phyloP scores from a whole-genome alignment of 495 filamentous ascomycete genomes.

The Podospora tetraspora region DNA sequence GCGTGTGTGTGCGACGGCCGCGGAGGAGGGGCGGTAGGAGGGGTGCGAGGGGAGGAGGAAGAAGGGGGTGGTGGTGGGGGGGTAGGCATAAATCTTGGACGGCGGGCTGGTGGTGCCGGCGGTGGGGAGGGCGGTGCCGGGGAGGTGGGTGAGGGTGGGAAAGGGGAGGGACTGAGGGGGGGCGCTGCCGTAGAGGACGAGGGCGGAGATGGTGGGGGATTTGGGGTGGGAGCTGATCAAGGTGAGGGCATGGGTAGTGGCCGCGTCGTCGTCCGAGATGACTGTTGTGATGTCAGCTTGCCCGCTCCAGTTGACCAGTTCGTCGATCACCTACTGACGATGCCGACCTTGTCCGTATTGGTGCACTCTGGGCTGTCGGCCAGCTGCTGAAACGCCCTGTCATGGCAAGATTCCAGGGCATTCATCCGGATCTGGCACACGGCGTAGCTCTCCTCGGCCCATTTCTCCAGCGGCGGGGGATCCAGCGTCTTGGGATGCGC shows the following conservation, averaged over 20 bases:
- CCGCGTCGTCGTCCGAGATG: slow-evolving; percentile 1
- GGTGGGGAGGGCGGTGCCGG: neutral
- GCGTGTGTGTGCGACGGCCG: slow-evolving; percentile 47
- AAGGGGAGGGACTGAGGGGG: neutral
- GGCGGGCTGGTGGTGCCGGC: neutral
- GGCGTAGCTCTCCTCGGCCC: slow-evolving; percentile 56
- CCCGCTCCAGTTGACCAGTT: neutral
- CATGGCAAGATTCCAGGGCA: neutral
- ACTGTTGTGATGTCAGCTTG: neutral
- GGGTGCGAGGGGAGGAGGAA: slow-evolving; percentile 41
- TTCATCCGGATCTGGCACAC: slow-evolving; percentile 37
- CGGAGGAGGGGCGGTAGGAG: slow-evolving; percentile 35
- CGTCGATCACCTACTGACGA: slow-evolving; percentile 29
- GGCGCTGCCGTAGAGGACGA: slow-evolving; percentile 28
- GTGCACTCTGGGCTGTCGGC: slow-evolving; percentile 21
- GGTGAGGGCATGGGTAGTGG: neutral
- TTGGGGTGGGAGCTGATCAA: neutral
- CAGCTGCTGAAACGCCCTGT: slow-evolving; percentile 17
- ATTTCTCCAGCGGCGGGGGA: slow-evolving; percentile 49
- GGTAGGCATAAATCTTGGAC: slow-evolving; percentile 28
- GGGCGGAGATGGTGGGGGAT: slow-evolving; percentile 28
- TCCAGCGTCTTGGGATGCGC: slow-evolving; percentile 28
- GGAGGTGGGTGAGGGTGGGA: slow-evolving; percentile 20
- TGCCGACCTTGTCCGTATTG: slow-evolving; percentile 25
- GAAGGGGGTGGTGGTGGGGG: slow-evolving; percentile 16